Evolutionary conservation across 192 early-diverging fungal species (phyloP), one percentile per base, ranked within the genome.

Genomic region (Chytriomyces confervae): DNA sequence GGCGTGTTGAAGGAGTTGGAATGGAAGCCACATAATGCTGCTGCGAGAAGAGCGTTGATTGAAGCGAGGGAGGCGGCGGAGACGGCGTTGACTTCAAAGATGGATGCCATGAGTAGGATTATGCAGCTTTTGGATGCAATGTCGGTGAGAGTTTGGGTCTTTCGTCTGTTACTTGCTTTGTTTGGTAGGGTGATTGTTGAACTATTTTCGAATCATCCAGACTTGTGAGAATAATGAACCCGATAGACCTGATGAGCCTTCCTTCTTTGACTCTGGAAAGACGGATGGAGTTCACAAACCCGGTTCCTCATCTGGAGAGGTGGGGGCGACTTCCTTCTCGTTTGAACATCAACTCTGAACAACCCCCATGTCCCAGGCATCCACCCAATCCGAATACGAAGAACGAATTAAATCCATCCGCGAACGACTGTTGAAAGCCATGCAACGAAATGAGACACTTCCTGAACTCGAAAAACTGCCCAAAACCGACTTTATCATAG

Each of bases 401-500:
- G 43, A 67, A 7, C 66, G 77, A 5, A 65, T 89, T 18, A 44
- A 76, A 36, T 23, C 76, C 4, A 79, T 88, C 50, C 78, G 76
- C 11, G 81, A 89, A 20, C 78, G 79, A 48, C 70, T 88, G 6
- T n/a, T 79, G 23, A 73, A 79, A 36, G 69, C 77, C 6, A 85
- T 89, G 29, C 61, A 75, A 71, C 83, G 84, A 62, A 88, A 89
- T 76, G 84, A 87, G 10, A 50, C 74, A 0, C 66, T 86, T 10
- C 84, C 85, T 3, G 60, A 75, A 3, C 47, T 89, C 10, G 88
- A 89, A 67, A 76, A 76, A 57, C 50, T 89, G 20, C 69, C 73
- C 18, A 62, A 77, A 62, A 75, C 80, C 7, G 88, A 89, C 51
- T 89, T 89, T 73, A 80, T 89, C 36, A 62, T 89, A 63, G 86